phyloP scores from a whole-genome alignment of 2,329 filamentous ascomycete genomes.

The Camillea tinctor region DNA sequence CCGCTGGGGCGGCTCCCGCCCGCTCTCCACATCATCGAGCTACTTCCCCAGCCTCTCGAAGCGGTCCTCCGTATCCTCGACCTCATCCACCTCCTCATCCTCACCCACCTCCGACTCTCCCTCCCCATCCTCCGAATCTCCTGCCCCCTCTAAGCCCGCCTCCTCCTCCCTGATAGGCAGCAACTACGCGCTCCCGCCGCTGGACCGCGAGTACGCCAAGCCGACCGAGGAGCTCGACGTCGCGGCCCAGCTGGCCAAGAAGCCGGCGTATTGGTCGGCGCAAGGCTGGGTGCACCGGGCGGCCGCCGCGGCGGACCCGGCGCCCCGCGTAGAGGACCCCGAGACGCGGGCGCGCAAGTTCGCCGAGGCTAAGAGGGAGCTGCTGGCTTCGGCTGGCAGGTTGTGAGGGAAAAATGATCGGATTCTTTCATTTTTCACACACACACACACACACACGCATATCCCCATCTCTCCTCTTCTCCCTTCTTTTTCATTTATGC shows the following conservation, averaged over 20 bases:
- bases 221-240: slow-evolving; percentile 30
- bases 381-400: slow-evolving; percentile 36
- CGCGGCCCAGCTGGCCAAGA: slow-evolving; percentile 29
- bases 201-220: slow-evolving; percentile 25
- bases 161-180: background rate
- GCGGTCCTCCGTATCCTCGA: background rate
- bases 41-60: background rate
- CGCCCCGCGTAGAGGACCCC: slow-evolving; percentile 24
- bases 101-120: background rate
- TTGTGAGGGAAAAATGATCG: slow-evolving; percentile 12
- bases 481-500: too few species aligned
- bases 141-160: background rate
- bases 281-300: slow-evolving; percentile 29
- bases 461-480: too few species aligned
- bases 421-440: background rate
- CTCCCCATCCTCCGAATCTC: background rate
- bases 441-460: too few species aligned
- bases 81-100: background rate
- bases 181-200: slow-evolving; percentile 27
- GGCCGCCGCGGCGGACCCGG: slow-evolving; percentile 11
- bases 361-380: slow-evolving; percentile 46
- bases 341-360: slow-evolving; percentile 40
- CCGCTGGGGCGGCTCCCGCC: too few species aligned
- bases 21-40: background rate
- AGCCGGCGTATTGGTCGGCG: slow-evolving; percentile 28